phyloP scores from a whole-genome alignment of 352 stramenopile genomes.

The Phytopythium cucurbitacearum region DNA sequence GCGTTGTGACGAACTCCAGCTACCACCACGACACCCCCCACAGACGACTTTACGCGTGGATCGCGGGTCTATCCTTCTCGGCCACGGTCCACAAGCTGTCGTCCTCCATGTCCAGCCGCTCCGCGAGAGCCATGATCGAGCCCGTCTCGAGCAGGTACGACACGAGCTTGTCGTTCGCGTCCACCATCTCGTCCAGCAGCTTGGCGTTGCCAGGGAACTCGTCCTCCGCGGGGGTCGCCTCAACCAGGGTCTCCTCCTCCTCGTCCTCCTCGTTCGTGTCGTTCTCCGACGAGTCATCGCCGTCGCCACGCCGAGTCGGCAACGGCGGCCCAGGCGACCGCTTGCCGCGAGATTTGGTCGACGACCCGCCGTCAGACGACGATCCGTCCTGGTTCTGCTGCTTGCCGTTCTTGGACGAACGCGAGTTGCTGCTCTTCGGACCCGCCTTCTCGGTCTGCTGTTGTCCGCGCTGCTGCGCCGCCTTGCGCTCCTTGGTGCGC shows the following conservation, averaged over 20 bases:
- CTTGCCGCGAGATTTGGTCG: slow-evolving; percentile 23
- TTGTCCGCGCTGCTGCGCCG: slow-evolving; percentile 45
- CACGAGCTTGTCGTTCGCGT: slow-evolving; percentile 80
- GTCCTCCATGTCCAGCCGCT: slow-evolving; percentile 78
- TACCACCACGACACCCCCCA: slow-evolving; percentile 2
- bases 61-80: slow-evolving; percentile 81
- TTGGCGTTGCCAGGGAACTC: slow-evolving; percentile 54
- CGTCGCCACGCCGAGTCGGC: slow-evolving; percentile 38
- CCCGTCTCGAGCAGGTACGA: slow-evolving; percentile 83
- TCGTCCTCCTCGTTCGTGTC: slow-evolving; percentile 42
- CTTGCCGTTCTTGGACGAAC: slow-evolving; percentile 25
- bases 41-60: slow-evolving; percentile 45
- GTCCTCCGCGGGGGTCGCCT: slow-evolving; percentile 14
- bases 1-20: not conserved
- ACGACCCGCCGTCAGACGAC: slow-evolving; percentile 54
- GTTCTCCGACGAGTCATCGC: slow-evolving; percentile 63
- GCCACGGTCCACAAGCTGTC: slow-evolving; percentile 82
- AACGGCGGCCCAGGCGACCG: slow-evolving; percentile 15
- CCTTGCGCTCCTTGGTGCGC: slow-evolving; percentile 81
- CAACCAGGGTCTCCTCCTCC: slow-evolving; percentile 29
- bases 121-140: slow-evolving; percentile 81
- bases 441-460: slow-evolving; percentile 20
- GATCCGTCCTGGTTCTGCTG: slow-evolving; percentile 34
- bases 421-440: slow-evolving; percentile 21
- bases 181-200: slow-evolving; percentile 80